Evolutionary conservation across 2,329 filamentous ascomycete genomes (phyloP).

Genomic region (Colletotrichum ledebouriae): DNA sequence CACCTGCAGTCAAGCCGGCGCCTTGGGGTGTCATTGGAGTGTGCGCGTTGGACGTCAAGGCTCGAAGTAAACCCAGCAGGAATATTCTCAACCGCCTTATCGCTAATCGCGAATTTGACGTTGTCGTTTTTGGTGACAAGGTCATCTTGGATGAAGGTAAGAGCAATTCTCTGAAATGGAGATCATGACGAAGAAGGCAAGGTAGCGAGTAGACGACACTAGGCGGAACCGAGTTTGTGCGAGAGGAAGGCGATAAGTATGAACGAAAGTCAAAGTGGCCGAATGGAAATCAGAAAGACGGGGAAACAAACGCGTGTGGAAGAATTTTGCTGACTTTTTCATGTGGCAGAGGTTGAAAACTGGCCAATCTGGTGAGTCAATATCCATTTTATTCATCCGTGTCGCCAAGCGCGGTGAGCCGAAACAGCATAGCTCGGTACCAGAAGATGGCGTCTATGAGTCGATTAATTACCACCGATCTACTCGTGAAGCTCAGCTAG

Average conservation of each 20-base stretch:
- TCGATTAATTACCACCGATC: not conserved
- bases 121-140: constrained; percentile 98
- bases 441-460: not conserved
- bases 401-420: constrained; percentile 50
- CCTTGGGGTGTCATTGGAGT: constrained; percentile 84
- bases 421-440: constrained; percentile 51
- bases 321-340: constrained; percentile 16
- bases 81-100: constrained; percentile 96
- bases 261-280: not conserved
- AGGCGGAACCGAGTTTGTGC: not conserved
- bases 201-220: not conserved
- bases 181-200: not conserved
- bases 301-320: not conserved
- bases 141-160: constrained; percentile 92
- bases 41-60: constrained; percentile 95
- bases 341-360: constrained; percentile 80
- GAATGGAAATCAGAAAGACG: not conserved
- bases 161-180: constrained; percentile 40
- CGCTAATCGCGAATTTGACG: constrained; percentile 92
- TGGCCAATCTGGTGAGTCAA: constrained; percentile 84
- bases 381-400: constrained; percentile 4
- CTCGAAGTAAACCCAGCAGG: constrained; percentile 94
- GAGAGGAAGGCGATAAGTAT: no score
- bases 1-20: constrained; percentile 64
- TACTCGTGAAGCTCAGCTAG: no score